Evolutionary conservation across 768 basidiomycete genomes (phyloP).

Genomic region (Cyclocybe aegerita): DNA sequence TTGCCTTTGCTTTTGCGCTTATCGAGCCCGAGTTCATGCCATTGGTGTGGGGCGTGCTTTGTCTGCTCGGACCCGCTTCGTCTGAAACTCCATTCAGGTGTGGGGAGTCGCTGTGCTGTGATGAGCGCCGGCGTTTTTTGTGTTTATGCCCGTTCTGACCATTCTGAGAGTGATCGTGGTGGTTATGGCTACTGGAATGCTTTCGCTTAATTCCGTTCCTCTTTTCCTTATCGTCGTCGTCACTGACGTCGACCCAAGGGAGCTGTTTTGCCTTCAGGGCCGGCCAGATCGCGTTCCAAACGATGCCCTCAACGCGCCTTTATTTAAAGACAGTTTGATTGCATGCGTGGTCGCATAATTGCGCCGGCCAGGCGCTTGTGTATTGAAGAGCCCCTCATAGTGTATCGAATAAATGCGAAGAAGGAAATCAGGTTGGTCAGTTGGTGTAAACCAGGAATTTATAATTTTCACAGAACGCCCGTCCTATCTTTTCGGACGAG

Average conservation of each 20-base stretch:
- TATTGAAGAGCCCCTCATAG: too few relatives aligned
- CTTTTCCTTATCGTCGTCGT: constrained; percentile 33
- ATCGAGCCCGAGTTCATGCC: constrained; percentile 23
- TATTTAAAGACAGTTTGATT: too few relatives aligned
- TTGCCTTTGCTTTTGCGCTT: constrained; percentile 22
- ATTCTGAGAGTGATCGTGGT: constrained; percentile 16
- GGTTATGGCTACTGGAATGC: constrained; percentile 24
- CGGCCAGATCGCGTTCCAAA: too few relatives aligned
- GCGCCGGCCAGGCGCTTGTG: too few relatives aligned
- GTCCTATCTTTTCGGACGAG: too few relatives aligned
- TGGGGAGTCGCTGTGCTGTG: constrained; percentile 6
- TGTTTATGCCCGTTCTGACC: constrained; percentile 26
- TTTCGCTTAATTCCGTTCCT: constrained; percentile 29
- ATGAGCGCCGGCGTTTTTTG: constrained; percentile 32
- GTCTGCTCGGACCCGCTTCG: constrained; percentile 12
- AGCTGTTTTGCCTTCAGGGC: constrained; percentile 22
- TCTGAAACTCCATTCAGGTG: constrained; percentile 13
- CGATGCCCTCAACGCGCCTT: too few relatives aligned
- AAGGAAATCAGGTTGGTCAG: too few relatives aligned
- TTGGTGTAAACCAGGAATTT: too few relatives aligned
- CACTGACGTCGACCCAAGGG: constrained; percentile 40
- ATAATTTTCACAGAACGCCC: too few relatives aligned
- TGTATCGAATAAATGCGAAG: too few relatives aligned
- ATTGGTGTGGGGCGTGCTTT: constrained; percentile 12
- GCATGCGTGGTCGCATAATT: too few relatives aligned